phyloP scores from a whole-genome alignment of 495 filamentous ascomycete species.

The Peziza echinospora region DNA sequence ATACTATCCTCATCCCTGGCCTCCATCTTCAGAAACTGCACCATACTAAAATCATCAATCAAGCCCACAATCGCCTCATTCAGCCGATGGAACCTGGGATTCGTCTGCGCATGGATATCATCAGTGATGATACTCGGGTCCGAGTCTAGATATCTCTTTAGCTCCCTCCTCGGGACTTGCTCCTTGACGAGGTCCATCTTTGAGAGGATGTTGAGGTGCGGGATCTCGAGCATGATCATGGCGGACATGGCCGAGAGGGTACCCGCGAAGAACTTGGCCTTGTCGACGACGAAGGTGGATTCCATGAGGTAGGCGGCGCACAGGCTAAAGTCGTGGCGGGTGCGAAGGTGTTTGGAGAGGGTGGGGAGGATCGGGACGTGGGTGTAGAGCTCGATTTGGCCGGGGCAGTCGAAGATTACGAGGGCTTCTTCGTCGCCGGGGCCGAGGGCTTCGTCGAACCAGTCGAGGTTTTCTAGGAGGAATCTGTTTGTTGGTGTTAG shows the following conservation, averaged over 20 bases:
- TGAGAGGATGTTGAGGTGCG: slow-evolving; percentile 78
- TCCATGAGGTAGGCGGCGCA: slow-evolving; percentile 94
- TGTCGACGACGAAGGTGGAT: slow-evolving; percentile 81
- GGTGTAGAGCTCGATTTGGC: slow-evolving; percentile 96
- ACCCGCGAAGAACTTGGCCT: slow-evolving; percentile 90
- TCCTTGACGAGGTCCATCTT: slow-evolving; percentile 94
- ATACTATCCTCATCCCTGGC: slow-evolving; percentile 88
- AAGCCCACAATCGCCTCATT: slow-evolving; percentile 54
- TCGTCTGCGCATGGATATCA: slow-evolving; percentile 18
- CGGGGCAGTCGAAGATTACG: slow-evolving; percentile 94
- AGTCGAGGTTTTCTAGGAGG: slow-evolving; percentile 88
- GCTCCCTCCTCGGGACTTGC: slow-evolving; percentile 54
- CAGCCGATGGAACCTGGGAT: slow-evolving; percentile 17
- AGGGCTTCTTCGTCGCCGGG: slow-evolving; percentile 79
- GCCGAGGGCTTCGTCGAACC: slow-evolving; percentile 67
- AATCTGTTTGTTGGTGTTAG: no score
- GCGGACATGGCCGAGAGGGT: slow-evolving; percentile 92
- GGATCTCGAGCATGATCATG: slow-evolving; percentile 94
- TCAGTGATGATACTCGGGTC: slow-evolving; percentile 33
- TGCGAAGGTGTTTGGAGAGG: slow-evolving; percentile 61
- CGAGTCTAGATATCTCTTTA: slow-evolving; percentile 71
- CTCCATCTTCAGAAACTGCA: slow-evolving; percentile 76
- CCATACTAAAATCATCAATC: slow-evolving; percentile 95
- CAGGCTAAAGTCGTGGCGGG: slow-evolving; percentile 61
- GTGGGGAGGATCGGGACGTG: slow-evolving; percentile 80